A percentile compares a stretch with the other conserved stretches of the same genome.
Conservation (phyloP, 2,329 filamentous ascomycete genomes). For the Thermochaetoides dissita region DNA sequence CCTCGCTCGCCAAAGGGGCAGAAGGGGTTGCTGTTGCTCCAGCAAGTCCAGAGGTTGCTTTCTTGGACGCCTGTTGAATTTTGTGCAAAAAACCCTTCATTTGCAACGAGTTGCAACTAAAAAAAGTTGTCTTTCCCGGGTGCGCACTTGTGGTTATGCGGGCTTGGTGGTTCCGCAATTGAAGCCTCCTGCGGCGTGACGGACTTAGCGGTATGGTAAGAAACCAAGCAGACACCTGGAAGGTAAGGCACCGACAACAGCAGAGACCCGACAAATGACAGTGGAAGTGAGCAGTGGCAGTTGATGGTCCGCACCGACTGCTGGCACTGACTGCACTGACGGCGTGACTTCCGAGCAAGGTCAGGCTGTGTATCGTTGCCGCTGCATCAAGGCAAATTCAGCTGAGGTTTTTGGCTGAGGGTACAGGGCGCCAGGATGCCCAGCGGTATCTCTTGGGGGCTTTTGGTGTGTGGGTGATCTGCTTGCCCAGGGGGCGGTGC, state of each 20-base stretch:
- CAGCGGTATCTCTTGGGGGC: not conserved
- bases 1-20: too few relatives aligned
- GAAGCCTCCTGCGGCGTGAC: constrained; percentile 13
- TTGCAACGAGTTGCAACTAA: constrained; percentile 15
- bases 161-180: constrained; percentile 10
- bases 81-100: constrained; percentile 39
- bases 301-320: too few relatives aligned
- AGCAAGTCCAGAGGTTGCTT: constrained; percentile 17
- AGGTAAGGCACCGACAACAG: too few relatives aligned
- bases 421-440: constrained; percentile 11
- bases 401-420: constrained; percentile 8
- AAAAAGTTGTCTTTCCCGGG: constrained; percentile 10
- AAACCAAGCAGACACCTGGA: too few relatives aligned
- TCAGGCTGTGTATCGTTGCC: constrained; percentile 14
- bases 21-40: too few relatives aligned
- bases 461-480: constrained; percentile 5
- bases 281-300: too few relatives aligned
- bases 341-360: constrained; percentile 11
- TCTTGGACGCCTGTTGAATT: constrained; percentile 26
- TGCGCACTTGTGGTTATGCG: constrained; percentile 13
- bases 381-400: constrained; percentile 15
- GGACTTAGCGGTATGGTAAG: too few relatives aligned
- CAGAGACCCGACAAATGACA: too few relatives aligned
- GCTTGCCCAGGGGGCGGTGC: not conserved
- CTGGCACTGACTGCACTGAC: too few relatives aligned